Evolutionary conservation across 2,329 filamentous ascomycete genomes (phyloP).

Genomic region (Cytospora schulzeri): DNA sequence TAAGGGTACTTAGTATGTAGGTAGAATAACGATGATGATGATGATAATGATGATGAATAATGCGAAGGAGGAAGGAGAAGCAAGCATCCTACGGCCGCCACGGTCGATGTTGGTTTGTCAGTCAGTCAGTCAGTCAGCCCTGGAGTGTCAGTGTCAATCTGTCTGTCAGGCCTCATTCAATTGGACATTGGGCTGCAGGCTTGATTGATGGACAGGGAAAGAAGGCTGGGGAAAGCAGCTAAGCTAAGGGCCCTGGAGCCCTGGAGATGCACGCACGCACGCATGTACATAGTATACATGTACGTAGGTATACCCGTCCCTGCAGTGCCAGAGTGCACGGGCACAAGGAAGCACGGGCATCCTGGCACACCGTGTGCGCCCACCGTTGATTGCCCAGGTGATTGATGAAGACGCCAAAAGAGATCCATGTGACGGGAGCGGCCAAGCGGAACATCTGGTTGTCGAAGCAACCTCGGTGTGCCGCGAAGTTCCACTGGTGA

Average conservation of each 20-base stretch:
- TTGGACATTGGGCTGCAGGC: neutral
- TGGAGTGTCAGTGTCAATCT: neutral
- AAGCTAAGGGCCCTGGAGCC: too few species aligned
- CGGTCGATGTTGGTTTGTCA: constrained; percentile 1
- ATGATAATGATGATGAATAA: neutral
- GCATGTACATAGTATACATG: neutral
- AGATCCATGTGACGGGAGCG: neutral
- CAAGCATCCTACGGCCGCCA: neutral
- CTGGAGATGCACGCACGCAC: neutral
- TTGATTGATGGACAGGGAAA: constrained; percentile 18
- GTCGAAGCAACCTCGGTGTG: neutral
- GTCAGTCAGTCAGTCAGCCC: too few species aligned
- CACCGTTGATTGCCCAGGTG: neutral
- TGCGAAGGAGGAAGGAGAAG: neutral
- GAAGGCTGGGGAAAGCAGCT: constrained; percentile 25
- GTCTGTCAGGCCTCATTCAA: neutral
- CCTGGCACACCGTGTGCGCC: too few species aligned
- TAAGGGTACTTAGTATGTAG: too few species aligned
- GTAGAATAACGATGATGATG: neutral
- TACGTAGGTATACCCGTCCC: neutral
- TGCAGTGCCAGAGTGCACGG: too few species aligned
- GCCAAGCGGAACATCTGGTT: neutral
- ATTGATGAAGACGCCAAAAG: neutral
- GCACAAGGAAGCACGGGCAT: too few species aligned
- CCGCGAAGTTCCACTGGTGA: neutral